Evolutionary conservation across 495 filamentous ascomycete species (phyloP).

Genomic region (Podospora pseudopauciseta): DNA sequence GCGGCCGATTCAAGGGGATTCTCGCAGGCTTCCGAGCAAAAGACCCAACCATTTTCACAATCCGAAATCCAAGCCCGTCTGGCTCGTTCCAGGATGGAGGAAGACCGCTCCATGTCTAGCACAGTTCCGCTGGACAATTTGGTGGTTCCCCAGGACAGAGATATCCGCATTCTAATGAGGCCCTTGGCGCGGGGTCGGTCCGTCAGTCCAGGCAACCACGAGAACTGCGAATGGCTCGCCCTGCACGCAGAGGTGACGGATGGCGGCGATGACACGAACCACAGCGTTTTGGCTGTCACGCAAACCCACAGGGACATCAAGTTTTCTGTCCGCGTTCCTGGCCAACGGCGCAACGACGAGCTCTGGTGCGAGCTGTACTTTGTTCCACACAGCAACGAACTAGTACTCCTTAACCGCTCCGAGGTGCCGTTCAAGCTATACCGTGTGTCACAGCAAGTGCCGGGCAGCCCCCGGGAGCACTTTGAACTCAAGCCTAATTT

Average conservation of each 20-base stretch:
- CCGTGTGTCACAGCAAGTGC: constrained; percentile 31
- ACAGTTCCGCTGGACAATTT: constrained; percentile 44
- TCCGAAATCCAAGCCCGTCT: constrained; percentile 42
- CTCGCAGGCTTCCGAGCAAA: constrained; percentile 43
- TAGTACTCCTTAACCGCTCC: constrained; percentile 45
- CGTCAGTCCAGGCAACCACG: constrained; percentile 44
- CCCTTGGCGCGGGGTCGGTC: constrained; percentile 45
- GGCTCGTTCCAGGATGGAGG: constrained; percentile 31
- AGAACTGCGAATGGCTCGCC: constrained; percentile 43
- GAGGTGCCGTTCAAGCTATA: constrained; percentile 43
- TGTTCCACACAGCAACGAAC: constrained; percentile 48
- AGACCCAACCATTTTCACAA: constrained; percentile 49
- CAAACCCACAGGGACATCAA: constrained; percentile 49
- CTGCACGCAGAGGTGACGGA: constrained; percentile 44
- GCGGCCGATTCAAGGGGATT: constrained; percentile 35
- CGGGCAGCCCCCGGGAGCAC: constrained; percentile 28
- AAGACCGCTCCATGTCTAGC: constrained; percentile 28
- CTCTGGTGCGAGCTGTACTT: constrained; percentile 50
- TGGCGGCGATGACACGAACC: constrained; percentile 37
- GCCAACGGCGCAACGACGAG: constrained; percentile 28
- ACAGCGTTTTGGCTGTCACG: constrained; percentile 48
- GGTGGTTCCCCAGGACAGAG: constrained; percentile 39
- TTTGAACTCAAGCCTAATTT: constrained; percentile 42
- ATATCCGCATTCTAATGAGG: constrained; percentile 48
- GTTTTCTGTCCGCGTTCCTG: constrained; percentile 47